Percentiles rank a stretch among this genome's conserved stretches.
These are phyloP conservation scores for Chaetomiaceae sp. DNA, from an alignment of 2,329 filamentous ascomycete species.

Conservation along the genomic window DNA sequence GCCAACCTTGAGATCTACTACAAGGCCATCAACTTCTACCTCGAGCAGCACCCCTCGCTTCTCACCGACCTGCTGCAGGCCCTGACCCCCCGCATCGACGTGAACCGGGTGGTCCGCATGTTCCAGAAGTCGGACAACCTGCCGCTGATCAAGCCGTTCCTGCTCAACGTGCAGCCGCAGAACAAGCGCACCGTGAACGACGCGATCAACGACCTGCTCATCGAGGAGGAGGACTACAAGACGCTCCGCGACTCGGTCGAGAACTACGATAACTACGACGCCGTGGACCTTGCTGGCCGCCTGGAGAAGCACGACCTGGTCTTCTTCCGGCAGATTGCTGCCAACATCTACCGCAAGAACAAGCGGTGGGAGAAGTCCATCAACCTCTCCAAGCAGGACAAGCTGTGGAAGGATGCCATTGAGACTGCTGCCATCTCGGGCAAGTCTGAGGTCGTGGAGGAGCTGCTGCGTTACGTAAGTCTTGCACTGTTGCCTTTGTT, in stretches of 20 bases:
- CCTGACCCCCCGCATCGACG: constrained; percentile 89
- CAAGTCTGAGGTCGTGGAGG: constrained; percentile 90
- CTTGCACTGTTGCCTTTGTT: constrained; percentile 6
- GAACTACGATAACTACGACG: constrained; percentile 99
- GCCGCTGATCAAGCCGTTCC: constrained; percentile 96
- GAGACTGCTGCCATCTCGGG: constrained; percentile 91
- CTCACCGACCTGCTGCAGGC: constrained; percentile 93
- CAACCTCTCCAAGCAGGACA: constrained; percentile 95
- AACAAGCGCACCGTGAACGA: constrained; percentile 99
- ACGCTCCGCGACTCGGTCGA: constrained; percentile 94
- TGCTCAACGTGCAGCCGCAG: constrained; percentile 90
- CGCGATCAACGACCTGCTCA: constrained; percentile 94
- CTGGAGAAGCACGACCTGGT: constrained; percentile 97
- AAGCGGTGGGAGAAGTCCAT: constrained; percentile 99
- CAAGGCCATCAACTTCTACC: constrained; percentile 91
- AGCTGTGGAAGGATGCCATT: constrained; percentile 98
- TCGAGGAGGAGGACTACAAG: constrained; percentile 99
- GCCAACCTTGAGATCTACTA: constrained; percentile 99
- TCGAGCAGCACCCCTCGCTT: constrained; percentile 92
- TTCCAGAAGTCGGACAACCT: constrained; percentile 98
- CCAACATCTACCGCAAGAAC: constrained; percentile 98
- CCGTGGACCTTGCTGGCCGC: constrained; percentile 83
- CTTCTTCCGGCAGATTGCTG: constrained; percentile 98
- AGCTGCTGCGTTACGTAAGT: constrained; percentile 94
- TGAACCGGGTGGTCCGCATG: constrained; percentile 98